Conservation (phyloP, 345 rosid genomes). For the Turnera subulata region DNA sequence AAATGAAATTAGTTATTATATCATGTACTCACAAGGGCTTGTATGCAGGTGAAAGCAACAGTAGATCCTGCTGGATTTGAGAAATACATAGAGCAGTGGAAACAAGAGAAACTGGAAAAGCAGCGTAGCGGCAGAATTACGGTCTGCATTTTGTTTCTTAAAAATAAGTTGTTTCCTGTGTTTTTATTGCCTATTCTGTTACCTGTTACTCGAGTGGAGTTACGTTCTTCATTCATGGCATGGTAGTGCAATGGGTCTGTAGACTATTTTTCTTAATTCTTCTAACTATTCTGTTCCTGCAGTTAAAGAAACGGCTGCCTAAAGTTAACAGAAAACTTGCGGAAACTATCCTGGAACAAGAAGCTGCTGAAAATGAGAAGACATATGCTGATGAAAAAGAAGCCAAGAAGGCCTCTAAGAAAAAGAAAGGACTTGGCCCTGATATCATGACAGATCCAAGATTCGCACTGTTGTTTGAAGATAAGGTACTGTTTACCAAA, state of each 20-base stretch:
- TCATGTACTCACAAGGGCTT: not conserved
- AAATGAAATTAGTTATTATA: not conserved
- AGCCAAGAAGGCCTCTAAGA: slow-evolving; percentile 59
- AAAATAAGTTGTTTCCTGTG: not conserved
- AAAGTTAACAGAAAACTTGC: slow-evolving; percentile 76
- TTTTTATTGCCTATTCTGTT: not conserved
- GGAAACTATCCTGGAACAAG: slow-evolving; percentile 42
- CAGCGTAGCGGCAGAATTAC: slow-evolving; percentile 59
- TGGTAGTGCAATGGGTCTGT: not conserved
- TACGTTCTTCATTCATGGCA: no score
- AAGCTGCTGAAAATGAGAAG: slow-evolving; percentile 52
- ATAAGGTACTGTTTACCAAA: slow-evolving; percentile 43
- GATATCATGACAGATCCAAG: slow-evolving; percentile 55
- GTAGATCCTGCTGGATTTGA: slow-evolving; percentile 73
- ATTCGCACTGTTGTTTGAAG: slow-evolving; percentile 47
- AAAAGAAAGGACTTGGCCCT: slow-evolving; percentile 54
- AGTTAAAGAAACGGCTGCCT: slow-evolving; percentile 64
- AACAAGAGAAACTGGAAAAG: slow-evolving; percentile 59
- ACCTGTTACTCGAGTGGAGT: not conserved
- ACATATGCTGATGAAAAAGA: slow-evolving; percentile 45
- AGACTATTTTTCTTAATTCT: not conserved
- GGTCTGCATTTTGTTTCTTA: slow-evolving; percentile 35
- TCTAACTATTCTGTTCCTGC: slow-evolving; percentile 25
- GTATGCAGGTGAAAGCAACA: slow-evolving; percentile 58
- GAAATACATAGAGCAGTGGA: slow-evolving; percentile 50